phyloP scores from a whole-genome alignment of 1,139 yeast genomes.

The Debaryomycetaceae sp. region DNA sequence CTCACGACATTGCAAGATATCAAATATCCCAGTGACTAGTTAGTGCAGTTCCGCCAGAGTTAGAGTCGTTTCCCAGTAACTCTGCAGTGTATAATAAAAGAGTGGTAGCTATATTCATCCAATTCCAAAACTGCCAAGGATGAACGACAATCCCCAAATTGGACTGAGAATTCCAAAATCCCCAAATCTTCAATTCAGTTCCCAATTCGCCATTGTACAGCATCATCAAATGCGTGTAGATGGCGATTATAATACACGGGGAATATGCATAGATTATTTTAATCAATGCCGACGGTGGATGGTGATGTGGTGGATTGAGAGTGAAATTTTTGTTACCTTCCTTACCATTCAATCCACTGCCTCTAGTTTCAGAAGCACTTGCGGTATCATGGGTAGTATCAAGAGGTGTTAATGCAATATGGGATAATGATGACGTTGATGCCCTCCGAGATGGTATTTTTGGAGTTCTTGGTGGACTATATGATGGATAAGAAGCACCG shows the following conservation, averaged over 20 bases:
- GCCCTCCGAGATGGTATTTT: constrained; percentile 15
- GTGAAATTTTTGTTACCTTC: constrained; percentile 5
- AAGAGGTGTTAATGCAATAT: constrained; percentile 2
- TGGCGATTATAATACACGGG: constrained; percentile 91
- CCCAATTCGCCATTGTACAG: constrained; percentile 81
- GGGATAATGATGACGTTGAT: constrained; percentile 11
- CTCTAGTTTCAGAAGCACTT: background rate
- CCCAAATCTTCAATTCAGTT: constrained; percentile 58
- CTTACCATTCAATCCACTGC: background rate
- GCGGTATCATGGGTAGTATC: background rate
- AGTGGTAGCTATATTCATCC: constrained; percentile 86
- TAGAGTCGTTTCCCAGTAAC: constrained; percentile 44
- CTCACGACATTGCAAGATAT: background rate
- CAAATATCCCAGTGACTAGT: constrained; percentile 38
- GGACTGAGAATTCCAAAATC: constrained; percentile 35
- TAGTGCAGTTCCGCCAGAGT: constrained; percentile 30
- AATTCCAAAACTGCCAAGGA: constrained; percentile 94
- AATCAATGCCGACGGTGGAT: constrained; percentile 46
- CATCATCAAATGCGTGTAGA: constrained; percentile 88
- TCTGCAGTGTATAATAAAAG: constrained; percentile 78
- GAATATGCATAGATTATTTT: constrained; percentile 78
- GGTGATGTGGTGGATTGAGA: constrained; percentile 18
- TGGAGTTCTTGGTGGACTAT: constrained; percentile 34
- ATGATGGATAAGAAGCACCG: constrained; percentile 31
- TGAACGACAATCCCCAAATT: constrained; percentile 45